phyloP scores from a whole-genome alignment of 352 stramenopile genomes.

The Pythium brachiatum region DNA sequence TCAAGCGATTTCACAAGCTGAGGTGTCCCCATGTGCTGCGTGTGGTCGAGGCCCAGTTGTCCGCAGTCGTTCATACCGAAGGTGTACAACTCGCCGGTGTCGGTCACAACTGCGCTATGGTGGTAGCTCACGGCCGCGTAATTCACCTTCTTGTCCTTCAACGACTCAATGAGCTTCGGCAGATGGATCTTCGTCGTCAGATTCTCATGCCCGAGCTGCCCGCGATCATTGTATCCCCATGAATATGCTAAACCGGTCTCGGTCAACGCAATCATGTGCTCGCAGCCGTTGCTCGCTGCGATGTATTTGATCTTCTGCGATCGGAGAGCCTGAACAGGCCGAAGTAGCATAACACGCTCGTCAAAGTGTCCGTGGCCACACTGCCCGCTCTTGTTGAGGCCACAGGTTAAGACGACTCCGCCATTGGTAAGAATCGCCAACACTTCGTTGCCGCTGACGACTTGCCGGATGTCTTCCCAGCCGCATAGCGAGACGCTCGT shows the following conservation, averaged over 20 bases:
- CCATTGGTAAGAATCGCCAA: constrained; percentile 80
- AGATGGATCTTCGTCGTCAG: constrained; percentile 81
- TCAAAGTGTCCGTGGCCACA: constrained; percentile 87
- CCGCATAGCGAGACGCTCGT: constrained; percentile 75
- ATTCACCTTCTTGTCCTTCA: constrained; percentile 82
- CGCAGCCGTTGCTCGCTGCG: constrained; percentile 85
- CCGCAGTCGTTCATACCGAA: constrained; percentile 91
- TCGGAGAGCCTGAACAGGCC: constrained; percentile 71
- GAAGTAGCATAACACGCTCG: constrained; percentile 81
- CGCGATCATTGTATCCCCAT: constrained; percentile 87
- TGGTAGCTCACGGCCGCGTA: constrained; percentile 85
- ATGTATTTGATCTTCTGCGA: constrained; percentile 79
- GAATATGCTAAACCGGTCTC: constrained; percentile 80
- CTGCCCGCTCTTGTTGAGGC: constrained; percentile 87
- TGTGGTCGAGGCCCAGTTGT: constrained; percentile 81
- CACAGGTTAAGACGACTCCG: constrained; percentile 77
- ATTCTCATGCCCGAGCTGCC: constrained; percentile 84
- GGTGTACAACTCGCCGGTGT: constrained; percentile 76
- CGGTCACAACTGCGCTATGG: constrained; percentile 76
- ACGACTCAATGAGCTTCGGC: constrained; percentile 79
- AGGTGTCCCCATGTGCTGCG: constrained; percentile 65
- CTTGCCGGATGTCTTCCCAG: constrained; percentile 82
- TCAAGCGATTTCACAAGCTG: constrained; percentile 79
- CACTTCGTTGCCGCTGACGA: constrained; percentile 83
- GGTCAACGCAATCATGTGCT: constrained; percentile 86